Evolutionary conservation across 441 rosid species (phyloP).

Genomic region (Syzygium syzygioides): DNA sequence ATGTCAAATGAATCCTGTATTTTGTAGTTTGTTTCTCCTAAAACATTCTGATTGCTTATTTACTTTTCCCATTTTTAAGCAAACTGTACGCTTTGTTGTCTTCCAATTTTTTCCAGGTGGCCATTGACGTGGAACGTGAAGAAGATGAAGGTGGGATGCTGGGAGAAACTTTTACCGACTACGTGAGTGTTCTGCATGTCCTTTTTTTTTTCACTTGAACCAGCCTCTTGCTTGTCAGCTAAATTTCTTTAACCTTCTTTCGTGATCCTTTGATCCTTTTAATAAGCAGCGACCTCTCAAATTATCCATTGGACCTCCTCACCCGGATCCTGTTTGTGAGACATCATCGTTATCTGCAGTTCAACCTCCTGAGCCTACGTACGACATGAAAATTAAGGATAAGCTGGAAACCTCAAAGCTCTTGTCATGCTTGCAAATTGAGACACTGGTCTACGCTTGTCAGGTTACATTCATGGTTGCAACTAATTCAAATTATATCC

Average conservation of each 20-base stretch:
- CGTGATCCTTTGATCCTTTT: neutral
- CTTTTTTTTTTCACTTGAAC: neutral
- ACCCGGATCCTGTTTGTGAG: conserved; percentile 97
- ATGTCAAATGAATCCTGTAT: neutral
- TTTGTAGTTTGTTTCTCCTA: neutral
- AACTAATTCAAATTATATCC: conserved; percentile 15
- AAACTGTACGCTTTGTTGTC: neutral
- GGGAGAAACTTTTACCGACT: conserved; percentile 95
- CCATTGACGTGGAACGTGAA: conserved; percentile 95
- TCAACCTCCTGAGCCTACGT: conserved; percentile 95
- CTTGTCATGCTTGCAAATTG: conserved; percentile 98
- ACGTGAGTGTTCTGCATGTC: conserved; percentile 45
- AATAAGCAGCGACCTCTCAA: conserved; percentile 79
- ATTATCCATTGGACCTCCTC: conserved; percentile 89
- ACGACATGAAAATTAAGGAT: conserved; percentile 69
- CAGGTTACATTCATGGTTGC: conserved; percentile 55
- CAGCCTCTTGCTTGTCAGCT: conserved; percentile 4
- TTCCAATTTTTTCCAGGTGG: conserved; percentile 48
- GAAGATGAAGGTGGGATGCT: conserved; percentile 96
- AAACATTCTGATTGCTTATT: neutral
- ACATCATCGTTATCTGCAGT: conserved; percentile 96
- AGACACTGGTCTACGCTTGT: conserved; percentile 94
- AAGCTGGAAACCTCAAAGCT: conserved; percentile 64
- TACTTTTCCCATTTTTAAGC: neutral
- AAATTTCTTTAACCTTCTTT: conserved; percentile 6